A percentile compares a stretch with the other conserved stretches of the same genome.
phyloP scores from a whole-genome alignment of 2,329 filamentous ascomycete species.

The Colletotrichum sp. region DNA sequence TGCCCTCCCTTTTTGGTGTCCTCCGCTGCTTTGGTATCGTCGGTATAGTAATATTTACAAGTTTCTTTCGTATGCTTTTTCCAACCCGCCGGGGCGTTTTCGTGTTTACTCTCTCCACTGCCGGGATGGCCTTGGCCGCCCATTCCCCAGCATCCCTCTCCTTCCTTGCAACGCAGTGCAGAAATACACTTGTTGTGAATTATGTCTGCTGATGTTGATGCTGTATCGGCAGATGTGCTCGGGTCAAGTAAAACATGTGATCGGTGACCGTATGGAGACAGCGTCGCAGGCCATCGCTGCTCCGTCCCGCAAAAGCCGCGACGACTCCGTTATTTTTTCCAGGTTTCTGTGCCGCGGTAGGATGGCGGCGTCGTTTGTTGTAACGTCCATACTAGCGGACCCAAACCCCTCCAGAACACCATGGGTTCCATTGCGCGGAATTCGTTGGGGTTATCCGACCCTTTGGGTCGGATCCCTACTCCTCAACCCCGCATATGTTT shows the following conservation, averaged over 20 bases:
- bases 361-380: not conserved
- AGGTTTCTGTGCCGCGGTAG: not conserved
- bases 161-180: not conserved
- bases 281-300: not conserved
- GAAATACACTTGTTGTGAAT: not conserved
- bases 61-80: not conserved
- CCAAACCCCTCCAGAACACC: not conserved
- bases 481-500: not conserved
- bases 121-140: not conserved
- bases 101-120: not conserved
- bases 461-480: not conserved
- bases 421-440: not conserved
- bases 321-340: not conserved
- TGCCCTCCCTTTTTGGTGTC: constrained; percentile 2
- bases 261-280: not conserved
- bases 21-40: constrained; percentile 18
- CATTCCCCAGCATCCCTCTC: not conserved
- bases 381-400: not conserved
- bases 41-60: constrained; percentile 11
- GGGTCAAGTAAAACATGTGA: not conserved
- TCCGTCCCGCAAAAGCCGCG: not conserved
- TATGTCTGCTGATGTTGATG: not conserved
- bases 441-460: not conserved
- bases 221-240: not conserved
- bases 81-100: not conserved